Evolutionary conservation across 192 early-diverging fungal species (phyloP), one percentile per base, ranked within the genome.

Genomic region (Coemansia sp.): DNA sequence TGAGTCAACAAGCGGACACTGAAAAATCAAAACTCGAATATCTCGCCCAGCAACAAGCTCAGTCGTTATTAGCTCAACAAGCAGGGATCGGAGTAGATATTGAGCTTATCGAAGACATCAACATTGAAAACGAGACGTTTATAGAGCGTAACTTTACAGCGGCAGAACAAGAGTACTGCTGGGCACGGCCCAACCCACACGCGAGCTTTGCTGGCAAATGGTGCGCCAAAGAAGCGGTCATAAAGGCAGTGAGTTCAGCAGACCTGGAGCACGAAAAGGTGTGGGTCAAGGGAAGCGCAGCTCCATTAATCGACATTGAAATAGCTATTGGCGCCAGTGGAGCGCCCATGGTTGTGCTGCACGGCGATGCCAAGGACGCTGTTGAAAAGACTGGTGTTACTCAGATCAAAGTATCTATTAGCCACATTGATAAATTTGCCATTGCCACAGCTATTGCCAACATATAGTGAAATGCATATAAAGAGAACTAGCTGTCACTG

Each of bases 221-320:
- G 96, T 92, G 92, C 8, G 96, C 96, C 63, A 98, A 98, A 88
- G 96, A 98, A 73, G 94, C 96, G 1, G 93, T 95, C 16, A 87
- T 98, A 74, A 98, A 98, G 88, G 95, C 96, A 15, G 89, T 98
- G 27, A 90, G 90, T 46, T 92, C 90, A 9, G 87, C 86, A 0
- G 65, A 83, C 24, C 53, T 69, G 20, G 64, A 74, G 16, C 77
- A 77, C 27, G 79, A 80, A 40, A 86, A 87, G 52, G 93, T 96
- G 18, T 92, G 90, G 89, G 88, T 86, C 38, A 79, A 91, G 63
- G 95, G 95, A 44, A 89, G 90, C 41, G 96, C 83, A 34, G 96
- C 96, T 3, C 93, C 95, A 27, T 71, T 98, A 44, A 88, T 86
- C 22, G 95, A 98, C 38, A 97, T 98, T 78, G 96, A 98, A 75